Base-by-base conservation (phyloP, 163 green algal species). In the Volvox carteri region DNA sequence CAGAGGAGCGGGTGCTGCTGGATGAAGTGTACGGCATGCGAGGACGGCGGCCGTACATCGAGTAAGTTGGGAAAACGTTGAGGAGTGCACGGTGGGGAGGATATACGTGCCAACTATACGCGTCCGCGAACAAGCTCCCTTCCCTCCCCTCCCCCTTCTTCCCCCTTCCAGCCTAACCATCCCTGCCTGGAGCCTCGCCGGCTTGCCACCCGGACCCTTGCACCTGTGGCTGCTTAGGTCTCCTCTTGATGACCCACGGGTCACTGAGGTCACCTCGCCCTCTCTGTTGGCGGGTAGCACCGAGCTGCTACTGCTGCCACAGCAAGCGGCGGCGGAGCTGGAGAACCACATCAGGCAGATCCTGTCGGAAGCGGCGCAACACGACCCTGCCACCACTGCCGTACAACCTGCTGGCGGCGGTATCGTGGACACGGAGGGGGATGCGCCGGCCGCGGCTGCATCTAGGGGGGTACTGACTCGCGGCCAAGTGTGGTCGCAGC, bases 221-320 rank as follows among this genome's bases (percentile, higher is more conserved):
- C 21, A 42, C 73, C 44, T 80, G 6, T 80, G 73, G 73, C 44
- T 80, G 73, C 41, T 80, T 11, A 65, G n/a, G n/a, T n/a, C n/a
- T n/a, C n/a, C n/a, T n/a, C n/a, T 7, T 8, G 25, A 42, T n/a
- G 70, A 78, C 41, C 70, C 70, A 9, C 70, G 70, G 70, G 23
- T 35, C 18, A 41, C 11, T 6, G 39, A 56, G 4, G 37, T n/a
- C n/a, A n/a, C 30, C 4, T 23, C 44, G 28, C 46, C 46, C 12
- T 50, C 73, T 12, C 73, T 65, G 44, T 44, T 81, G 44, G 73
- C 25, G 4, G 75, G 75, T 9, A 50, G 30, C 11, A 16, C 75
- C 48, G 42, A 37, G 2, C 46, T 84, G 75, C 75, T 84, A 30
- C 30, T 84, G n/a, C 75, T 84, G 75, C 75, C 75, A 18, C 75